Evolutionary conservation across 176 grass and related monocot genomes (phyloP).

Genomic region (Olyra latifolia): DNA sequence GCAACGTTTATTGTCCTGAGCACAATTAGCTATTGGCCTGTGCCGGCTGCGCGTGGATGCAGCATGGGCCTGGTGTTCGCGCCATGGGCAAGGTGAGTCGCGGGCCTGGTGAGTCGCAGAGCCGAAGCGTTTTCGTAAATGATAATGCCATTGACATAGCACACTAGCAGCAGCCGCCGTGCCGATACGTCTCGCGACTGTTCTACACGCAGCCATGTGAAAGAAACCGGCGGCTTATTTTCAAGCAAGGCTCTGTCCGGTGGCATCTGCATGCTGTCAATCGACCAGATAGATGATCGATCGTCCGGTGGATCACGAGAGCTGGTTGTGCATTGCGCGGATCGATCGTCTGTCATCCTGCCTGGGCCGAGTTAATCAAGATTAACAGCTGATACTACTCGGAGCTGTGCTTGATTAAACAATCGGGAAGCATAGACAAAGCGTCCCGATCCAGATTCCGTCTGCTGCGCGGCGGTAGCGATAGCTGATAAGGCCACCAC

Average conservation of each 20-base stretch:
- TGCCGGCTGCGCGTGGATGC: no score
- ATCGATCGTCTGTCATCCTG: conserved; percentile 11
- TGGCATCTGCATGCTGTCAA: not conserved
- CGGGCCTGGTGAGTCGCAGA: no score
- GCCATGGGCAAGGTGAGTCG: no score
- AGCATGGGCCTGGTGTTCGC: no score
- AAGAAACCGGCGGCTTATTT: not conserved
- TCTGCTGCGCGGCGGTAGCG: not conserved
- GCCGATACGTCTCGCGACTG: not conserved
- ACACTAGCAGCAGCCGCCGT: no score
- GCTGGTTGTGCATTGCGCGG: not conserved
- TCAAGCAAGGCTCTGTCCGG: not conserved
- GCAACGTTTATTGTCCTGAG: no score
- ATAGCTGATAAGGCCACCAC: conserved; percentile 7
- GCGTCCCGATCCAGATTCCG: conserved; percentile 43
- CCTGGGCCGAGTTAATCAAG: not conserved
- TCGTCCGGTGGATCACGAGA: not conserved
- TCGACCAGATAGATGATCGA: not conserved
- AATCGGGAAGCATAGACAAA: not conserved
- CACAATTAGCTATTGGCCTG: no score
- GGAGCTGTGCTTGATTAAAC: not conserved
- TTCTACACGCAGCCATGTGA: not conserved
- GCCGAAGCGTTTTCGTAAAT: no score
- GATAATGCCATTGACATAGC: no score
- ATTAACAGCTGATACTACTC: not conserved